phyloP scores from a whole-genome alignment of 192 early-diverging fungal genomes.

The Coemansia sp. region DNA sequence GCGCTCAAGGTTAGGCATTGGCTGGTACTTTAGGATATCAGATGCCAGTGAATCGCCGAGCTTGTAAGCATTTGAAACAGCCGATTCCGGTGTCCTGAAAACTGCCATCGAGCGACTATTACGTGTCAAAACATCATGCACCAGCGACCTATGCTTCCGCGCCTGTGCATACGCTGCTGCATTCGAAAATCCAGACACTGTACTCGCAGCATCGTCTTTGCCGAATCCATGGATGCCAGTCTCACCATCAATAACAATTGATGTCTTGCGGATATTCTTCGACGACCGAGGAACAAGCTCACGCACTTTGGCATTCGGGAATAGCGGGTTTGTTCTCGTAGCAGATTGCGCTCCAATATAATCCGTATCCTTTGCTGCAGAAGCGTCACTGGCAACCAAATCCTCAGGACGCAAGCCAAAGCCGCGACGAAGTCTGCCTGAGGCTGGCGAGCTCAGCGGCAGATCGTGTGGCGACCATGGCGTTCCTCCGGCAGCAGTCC shows the following conservation, averaged over 20 bases:
- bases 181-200: constrained; percentile 19
- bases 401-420: constrained; percentile 40
- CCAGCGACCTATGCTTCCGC: constrained; percentile 32
- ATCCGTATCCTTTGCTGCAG: background rate
- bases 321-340: constrained; percentile 10
- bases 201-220: background rate
- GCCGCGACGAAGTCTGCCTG: constrained; percentile 18
- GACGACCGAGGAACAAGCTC: constrained; percentile 38
- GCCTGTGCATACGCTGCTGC: constrained; percentile 30
- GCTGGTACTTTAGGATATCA: background rate
- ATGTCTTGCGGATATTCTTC: constrained; percentile 35
- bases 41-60: background rate
- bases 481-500: constrained; percentile 37
- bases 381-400: constrained; percentile 8
- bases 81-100: constrained; percentile 18
- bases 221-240: background rate
- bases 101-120: constrained; percentile 23
- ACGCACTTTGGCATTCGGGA: constrained; percentile 40
- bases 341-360: background rate
- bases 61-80: constrained; percentile 1
- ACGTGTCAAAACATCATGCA: constrained; percentile 30
- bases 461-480: constrained; percentile 38
- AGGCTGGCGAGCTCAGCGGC: constrained; percentile 19
- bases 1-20: constrained; percentile 50
- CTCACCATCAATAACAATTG: constrained; percentile 26